Evolutionary conservation across 495 filamentous ascomycete species (phyloP).

Genomic region (Hypoxylon cercidicola): DNA sequence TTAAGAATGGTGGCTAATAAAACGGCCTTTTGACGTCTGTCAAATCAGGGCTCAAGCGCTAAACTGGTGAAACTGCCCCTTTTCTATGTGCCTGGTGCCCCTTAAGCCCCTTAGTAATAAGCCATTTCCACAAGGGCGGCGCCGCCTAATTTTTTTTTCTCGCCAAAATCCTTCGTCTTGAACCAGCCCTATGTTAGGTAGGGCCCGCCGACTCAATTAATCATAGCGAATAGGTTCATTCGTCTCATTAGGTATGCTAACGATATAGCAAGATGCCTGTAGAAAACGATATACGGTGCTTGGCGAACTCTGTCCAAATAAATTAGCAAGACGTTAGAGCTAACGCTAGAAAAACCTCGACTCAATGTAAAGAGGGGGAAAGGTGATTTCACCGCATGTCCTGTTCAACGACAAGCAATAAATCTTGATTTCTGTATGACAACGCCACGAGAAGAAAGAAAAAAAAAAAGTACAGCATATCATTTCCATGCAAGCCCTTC

Average conservation of each 20-base stretch:
- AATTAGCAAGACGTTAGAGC: no score
- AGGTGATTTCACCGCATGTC: background rate
- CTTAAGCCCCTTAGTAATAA: conserved; percentile 17
- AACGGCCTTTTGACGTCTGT: background rate
- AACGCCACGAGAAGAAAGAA: conserved; percentile 5
- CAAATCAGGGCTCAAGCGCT: conserved; percentile 14
- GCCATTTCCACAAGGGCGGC: conserved; percentile 11
- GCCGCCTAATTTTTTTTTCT: conserved; percentile 13
- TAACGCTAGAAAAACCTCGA: background rate
- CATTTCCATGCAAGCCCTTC: background rate
- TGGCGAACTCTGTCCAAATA: no score
- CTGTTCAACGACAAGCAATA: background rate
- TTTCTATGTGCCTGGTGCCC: conserved; percentile 21
- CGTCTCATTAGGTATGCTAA: conserved; percentile 1
- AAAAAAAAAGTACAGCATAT: background rate
- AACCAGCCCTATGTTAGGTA: conserved; percentile 19
- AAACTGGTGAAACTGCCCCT: conserved; percentile 24
- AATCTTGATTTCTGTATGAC: conserved; percentile 24
- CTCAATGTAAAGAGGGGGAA: background rate
- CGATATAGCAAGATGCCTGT: no score
- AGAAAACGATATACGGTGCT: no score
- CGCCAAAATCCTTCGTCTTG: conserved; percentile 26
- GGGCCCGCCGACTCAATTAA: conserved; percentile 14
- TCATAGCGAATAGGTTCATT: conserved; percentile 23
- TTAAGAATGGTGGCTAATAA: background rate